phyloP scores from a whole-genome alignment of 1,139 yeast species.

The Taphrina populina region DNA sequence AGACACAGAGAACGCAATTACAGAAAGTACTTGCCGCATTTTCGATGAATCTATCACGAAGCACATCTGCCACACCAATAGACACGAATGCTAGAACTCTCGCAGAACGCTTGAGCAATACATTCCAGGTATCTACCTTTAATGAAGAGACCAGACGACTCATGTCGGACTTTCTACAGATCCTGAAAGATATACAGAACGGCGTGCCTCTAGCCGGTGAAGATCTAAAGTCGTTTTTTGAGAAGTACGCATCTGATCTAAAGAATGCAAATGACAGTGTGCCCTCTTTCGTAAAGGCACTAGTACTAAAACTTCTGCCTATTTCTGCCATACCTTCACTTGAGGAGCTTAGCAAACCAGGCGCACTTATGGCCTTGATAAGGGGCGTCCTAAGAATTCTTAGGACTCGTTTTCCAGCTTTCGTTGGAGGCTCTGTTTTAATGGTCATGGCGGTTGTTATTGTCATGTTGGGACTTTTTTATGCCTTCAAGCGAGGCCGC shows the following conservation, averaged over 20 bases:
- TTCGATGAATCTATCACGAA: constrained; percentile 10
- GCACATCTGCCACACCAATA: neutral
- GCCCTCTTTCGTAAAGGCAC: constrained; percentile 27
- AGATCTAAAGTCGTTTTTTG: constrained; percentile 18
- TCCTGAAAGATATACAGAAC: constrained; percentile 25
- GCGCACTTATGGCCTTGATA: constrained; percentile 28
- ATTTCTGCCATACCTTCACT: constrained; percentile 21
- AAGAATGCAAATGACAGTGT: constrained; percentile 30
- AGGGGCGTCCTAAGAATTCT: constrained; percentile 25
- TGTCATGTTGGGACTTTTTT: constrained; percentile 25
- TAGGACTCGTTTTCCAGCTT: constrained; percentile 23
- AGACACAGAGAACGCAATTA: constrained; percentile 23
- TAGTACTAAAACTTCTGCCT: constrained; percentile 26
- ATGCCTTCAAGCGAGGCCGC: constrained; percentile 27
- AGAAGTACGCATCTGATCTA: constrained; percentile 20
- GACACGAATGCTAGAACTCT: constrained; percentile 5
- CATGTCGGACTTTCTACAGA: constrained; percentile 25
- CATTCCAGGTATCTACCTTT: constrained; percentile 10
- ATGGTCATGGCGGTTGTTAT: constrained; percentile 28
- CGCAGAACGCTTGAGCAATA: constrained; percentile 17
- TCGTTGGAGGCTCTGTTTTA: constrained; percentile 27
- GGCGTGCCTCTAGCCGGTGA: constrained; percentile 28
- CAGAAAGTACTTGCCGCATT: constrained; percentile 21
- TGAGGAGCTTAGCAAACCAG: constrained; percentile 30
- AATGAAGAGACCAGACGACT: constrained; percentile 17